phyloP scores from a whole-genome alignment of 495 filamentous ascomycete species.

The Penicillium cosmopolitanum region DNA sequence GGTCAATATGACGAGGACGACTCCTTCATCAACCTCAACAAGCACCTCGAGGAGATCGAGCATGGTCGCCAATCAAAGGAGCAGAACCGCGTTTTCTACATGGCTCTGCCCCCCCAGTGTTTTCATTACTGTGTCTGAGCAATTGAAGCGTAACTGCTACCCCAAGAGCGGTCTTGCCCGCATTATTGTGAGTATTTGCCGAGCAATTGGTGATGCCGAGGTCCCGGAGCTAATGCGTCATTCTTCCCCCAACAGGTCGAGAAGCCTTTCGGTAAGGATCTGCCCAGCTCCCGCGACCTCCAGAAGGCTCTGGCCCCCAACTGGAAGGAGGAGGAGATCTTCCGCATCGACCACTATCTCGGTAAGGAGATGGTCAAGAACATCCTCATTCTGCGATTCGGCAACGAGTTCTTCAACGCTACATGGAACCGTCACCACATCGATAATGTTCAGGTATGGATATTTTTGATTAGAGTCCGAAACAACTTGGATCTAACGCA shows the following conservation, averaged over 20 bases:
- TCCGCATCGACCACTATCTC: conserved; percentile 99
- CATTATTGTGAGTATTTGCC: conserved; percentile 71
- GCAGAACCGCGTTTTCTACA: conserved; percentile 96
- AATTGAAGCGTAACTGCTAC: conserved; percentile 96
- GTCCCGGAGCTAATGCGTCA: conserved; percentile 13
- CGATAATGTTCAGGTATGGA: conserved; percentile 78
- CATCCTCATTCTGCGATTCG: conserved; percentile 96
- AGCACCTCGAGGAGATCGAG: conserved; percentile 90
- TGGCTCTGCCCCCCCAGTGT: conserved; percentile 96
- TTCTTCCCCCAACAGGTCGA: conserved; percentile 67
- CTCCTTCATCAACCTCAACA: conserved; percentile 83
- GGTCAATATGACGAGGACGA: conserved; percentile 98
- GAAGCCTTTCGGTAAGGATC: conserved; percentile 99
- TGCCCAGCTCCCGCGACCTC: conserved; percentile 89
- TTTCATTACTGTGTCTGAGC: conserved; percentile 95
- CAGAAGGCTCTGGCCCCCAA: conserved; percentile 95
- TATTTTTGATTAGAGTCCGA: neutral
- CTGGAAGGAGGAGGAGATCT: conserved; percentile 99
- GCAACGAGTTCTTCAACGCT: conserved; percentile 98
- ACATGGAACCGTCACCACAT: conserved; percentile 99
- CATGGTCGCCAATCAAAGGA: conserved; percentile 67
- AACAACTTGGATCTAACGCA: neutral
- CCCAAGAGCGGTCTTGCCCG: conserved; percentile 85
- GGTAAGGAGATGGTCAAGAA: conserved; percentile 99
- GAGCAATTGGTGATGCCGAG: neutral